Conservation (phyloP, 805 yeast species). For the Ogataea nakhonphanomensis region DNA sequence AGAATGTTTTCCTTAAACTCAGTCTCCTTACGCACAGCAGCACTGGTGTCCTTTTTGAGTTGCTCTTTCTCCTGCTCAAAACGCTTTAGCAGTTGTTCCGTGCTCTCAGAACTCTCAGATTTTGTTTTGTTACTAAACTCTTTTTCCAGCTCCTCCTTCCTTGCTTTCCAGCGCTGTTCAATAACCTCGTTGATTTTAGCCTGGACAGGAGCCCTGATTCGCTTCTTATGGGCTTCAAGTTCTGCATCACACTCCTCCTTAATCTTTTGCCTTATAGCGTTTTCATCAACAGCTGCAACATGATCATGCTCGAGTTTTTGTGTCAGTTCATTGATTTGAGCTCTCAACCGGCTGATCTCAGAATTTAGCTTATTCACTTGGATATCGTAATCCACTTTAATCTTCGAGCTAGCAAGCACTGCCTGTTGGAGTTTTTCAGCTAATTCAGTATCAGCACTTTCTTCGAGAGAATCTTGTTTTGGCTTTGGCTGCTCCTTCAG, state of each 20-base stretch:
- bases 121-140: conserved; percentile 23
- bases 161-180: conserved; percentile 33
- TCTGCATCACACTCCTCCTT: conserved; percentile 32
- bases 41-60: conserved; percentile 43
- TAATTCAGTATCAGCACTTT: not conserved
- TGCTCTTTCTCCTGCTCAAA: conserved; percentile 32
- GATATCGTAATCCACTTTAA: conserved; percentile 17
- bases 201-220: conserved; percentile 37
- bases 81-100: conserved; percentile 16
- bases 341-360: conserved; percentile 18
- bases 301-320: conserved; percentile 4
- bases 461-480: not conserved
- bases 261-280: conserved; percentile 23
- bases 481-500: conserved; percentile 4
- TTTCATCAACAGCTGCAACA: conserved; percentile 21
- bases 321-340: conserved; percentile 9
- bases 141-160: conserved; percentile 35
- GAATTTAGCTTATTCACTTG: conserved; percentile 13
- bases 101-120: conserved; percentile 6
- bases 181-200: conserved; percentile 36
- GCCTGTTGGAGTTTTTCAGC: conserved; percentile 9
- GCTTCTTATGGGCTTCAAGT: conserved; percentile 31
- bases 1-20: conserved; percentile 57
- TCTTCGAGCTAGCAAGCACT: conserved; percentile 13
- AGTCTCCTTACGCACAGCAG: conserved; percentile 52